Base-by-base conservation (phyloP, 2,329 filamentous ascomycete genomes). In the Diaporthe vaccinii region DNA sequence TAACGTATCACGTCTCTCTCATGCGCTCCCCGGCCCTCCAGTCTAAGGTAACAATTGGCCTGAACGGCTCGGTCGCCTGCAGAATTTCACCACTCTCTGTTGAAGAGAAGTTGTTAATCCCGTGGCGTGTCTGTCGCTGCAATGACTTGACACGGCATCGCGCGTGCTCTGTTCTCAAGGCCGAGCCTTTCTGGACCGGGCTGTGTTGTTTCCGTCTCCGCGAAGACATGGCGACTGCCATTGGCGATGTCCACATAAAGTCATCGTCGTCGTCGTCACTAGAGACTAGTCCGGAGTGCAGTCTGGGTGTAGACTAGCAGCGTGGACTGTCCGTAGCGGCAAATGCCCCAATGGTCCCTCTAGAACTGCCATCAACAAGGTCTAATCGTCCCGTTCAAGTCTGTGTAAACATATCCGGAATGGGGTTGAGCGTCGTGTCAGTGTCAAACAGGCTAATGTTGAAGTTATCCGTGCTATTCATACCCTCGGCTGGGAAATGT, bases 401-500 rank as follows among this genome's bases (percentile, higher is more conserved):
- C 65, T 69, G 49, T 34, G 46, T 6, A 20, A 41, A 69, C 15
- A 34, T 20, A 28, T 69, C 65, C 14, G 14, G 7, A 8, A 62
- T 25, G 17, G 3, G 53, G 10, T 73, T 58, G 15, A 46, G 55
- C 44, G 46, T 3, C 17, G 58, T 22, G 4, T 17, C 36, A 36
- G 25, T 70, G 59, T 39, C 79, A 70, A 85, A 82, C 34, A 85
- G 79, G 8, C 80, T 82, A 78, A 84, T 82, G 61, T 85, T 78
- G 34, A 81, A 81, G 36, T 85, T 84, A n/a, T 84, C 85, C 10
- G 80, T 79, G 49, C 81, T 82, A 75, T 83, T 85, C 15, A 84
- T 84, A 9, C 85, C 87, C 68, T 90, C 89, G 2, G 85, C 85
- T 8, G 89, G 89, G 76, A 90, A 91, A 75, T 91, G 87, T 31